phyloP scores from a whole-genome alignment of 345 rosid species.

The Erodium maritimum region DNA sequence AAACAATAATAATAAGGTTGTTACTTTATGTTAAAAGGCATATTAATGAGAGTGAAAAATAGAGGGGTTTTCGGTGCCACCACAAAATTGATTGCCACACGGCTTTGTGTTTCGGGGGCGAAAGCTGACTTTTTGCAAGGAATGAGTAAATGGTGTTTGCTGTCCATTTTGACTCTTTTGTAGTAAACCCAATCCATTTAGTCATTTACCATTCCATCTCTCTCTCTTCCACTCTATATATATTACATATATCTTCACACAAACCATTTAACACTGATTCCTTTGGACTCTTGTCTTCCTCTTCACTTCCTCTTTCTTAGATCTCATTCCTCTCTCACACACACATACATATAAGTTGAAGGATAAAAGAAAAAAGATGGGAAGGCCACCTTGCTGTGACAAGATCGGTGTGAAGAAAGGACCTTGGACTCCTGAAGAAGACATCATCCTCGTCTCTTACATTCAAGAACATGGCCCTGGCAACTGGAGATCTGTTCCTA shows the following conservation, averaged over 20 bases:
- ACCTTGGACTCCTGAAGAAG: slow-evolving; percentile 99
- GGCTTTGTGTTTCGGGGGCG: slow-evolving; percentile 9
- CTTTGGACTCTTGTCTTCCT: neutral
- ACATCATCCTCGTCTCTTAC: slow-evolving; percentile 74
- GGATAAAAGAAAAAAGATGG: slow-evolving; percentile 29
- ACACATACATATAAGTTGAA: neutral
- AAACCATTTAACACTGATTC: neutral
- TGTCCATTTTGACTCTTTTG: slow-evolving; percentile 47
- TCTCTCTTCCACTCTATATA: neutral
- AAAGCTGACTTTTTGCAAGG: slow-evolving; percentile 41
- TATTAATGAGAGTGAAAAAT: neutral
- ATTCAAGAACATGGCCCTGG: slow-evolving; percentile 95
- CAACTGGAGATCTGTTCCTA: slow-evolving; percentile 85
- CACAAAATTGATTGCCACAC: neutral
- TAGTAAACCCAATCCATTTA: slow-evolving; percentile 10
- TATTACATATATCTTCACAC: neutral
- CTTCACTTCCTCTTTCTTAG: slow-evolving; percentile 2
- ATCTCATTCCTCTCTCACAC: neutral
- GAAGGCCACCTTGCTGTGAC: slow-evolving; percentile 84
- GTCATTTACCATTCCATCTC: no score
- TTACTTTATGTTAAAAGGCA: no score
- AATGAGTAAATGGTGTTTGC: slow-evolving; percentile 49
- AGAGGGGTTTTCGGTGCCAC: neutral
- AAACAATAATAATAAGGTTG: no score
- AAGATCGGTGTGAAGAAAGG: slow-evolving; percentile 88